phyloP scores from a whole-genome alignment of 2,329 filamentous ascomycete species.

The Pseudocercospora ulei region DNA sequence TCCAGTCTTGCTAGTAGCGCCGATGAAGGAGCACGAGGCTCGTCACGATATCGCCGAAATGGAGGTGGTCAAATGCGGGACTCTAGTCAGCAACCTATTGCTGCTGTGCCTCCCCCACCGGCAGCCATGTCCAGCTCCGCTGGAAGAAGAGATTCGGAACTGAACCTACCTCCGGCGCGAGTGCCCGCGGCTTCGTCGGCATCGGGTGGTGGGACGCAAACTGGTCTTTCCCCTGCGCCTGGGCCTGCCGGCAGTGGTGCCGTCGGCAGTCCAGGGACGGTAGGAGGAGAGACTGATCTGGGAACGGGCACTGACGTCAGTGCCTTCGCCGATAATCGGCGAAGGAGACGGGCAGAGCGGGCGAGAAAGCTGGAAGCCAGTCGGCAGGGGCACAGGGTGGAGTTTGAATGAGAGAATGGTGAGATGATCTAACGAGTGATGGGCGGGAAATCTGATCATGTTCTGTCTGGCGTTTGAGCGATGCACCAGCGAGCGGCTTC shows the following conservation, averaged over 20 bases:
- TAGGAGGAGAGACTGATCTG: slow-evolving; percentile 34
- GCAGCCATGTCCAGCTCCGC: slow-evolving; percentile 25
- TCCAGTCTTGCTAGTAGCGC: slow-evolving; percentile 35
- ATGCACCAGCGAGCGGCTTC: neutral
- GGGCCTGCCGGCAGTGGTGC: slow-evolving; percentile 27
- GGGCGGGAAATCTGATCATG: neutral
- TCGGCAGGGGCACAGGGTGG: slow-evolving; percentile 37
- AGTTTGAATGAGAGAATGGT: slow-evolving; percentile 38
- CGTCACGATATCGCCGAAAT: slow-evolving; percentile 21
- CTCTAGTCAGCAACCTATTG: slow-evolving; percentile 30
- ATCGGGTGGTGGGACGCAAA: slow-evolving; percentile 12
- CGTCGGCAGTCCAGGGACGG: slow-evolving; percentile 35
- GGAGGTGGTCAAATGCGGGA: slow-evolving; percentile 15
- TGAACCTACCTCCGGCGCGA: slow-evolving; percentile 27
- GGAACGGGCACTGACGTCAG: slow-evolving; percentile 36
- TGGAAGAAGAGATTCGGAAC: slow-evolving; percentile 19
- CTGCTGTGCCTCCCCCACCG: slow-evolving; percentile 29
- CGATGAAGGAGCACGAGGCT: slow-evolving; percentile 22
- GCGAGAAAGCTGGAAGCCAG: slow-evolving; percentile 36
- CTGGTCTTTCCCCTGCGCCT: slow-evolving; percentile 12
- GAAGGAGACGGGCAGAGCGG: slow-evolving; percentile 46
- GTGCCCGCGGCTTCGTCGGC: slow-evolving; percentile 13
- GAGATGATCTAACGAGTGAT: slow-evolving; percentile 5
- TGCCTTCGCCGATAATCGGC: slow-evolving; percentile 47
- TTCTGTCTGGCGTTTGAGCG: slow-evolving; percentile 6